phyloP scores from a whole-genome alignment of 148 eudicot species.

The Fagopyrum tataricum region DNA sequence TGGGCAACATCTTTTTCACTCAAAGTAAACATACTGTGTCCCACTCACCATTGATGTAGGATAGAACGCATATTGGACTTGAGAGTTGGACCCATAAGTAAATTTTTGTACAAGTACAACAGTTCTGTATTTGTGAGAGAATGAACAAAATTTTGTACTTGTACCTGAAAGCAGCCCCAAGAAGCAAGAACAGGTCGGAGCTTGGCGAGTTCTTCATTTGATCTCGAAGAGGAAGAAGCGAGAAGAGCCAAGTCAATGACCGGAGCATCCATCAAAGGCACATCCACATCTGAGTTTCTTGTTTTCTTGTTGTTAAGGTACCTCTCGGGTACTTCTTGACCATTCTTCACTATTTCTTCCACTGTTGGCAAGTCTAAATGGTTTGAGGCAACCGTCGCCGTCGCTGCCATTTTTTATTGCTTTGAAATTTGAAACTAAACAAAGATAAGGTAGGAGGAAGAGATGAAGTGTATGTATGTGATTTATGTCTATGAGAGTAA shows the following conservation, averaged over 20 bases:
- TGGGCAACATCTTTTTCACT: no score
- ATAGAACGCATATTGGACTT: no score
- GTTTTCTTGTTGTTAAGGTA: constrained; percentile 15
- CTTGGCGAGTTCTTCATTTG: constrained; percentile 18
- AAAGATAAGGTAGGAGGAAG: neutral
- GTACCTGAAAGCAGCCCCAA: constrained; percentile 38
- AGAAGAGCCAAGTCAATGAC: constrained; percentile 24
- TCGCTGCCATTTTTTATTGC: neutral
- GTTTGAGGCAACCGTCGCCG: neutral
- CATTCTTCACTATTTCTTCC: constrained; percentile 25
- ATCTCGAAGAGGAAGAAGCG: constrained; percentile 15
- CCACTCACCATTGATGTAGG: no score
- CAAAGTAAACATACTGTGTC: no score
- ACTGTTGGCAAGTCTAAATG: neutral
- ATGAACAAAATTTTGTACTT: no score
- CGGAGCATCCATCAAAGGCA: constrained; percentile 21
- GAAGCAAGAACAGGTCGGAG: constrained; percentile 22
- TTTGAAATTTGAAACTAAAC: neutral
- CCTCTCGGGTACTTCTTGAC: constrained; percentile 23
- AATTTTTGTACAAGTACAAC: no score
- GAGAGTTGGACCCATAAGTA: no score
- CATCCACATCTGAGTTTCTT: neutral
- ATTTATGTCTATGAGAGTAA: no score
- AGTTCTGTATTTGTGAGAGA: no score
- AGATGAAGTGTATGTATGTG: no score